Evolutionary conservation across 2,329 filamentous ascomycete species (phyloP).

Genomic region (Pseudocercospora fuligena): DNA sequence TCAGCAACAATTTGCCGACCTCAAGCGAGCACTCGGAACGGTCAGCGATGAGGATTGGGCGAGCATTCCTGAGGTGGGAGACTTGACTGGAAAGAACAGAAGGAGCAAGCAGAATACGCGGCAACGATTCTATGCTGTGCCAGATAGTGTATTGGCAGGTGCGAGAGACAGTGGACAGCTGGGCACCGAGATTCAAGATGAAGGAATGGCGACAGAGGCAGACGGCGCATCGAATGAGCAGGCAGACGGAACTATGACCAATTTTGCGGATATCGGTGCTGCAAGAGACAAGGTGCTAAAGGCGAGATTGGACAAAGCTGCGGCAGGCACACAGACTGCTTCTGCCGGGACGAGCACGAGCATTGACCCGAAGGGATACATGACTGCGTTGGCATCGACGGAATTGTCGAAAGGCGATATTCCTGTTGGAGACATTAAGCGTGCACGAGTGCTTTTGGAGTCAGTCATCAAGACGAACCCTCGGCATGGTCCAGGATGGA

Average conservation of each 20-base stretch:
- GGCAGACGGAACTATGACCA: slow-evolving; percentile 88
- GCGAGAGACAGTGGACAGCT: slow-evolving; percentile 81
- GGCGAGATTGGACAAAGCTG: slow-evolving; percentile 90
- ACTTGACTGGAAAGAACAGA: slow-evolving; percentile 92
- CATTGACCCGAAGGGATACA: slow-evolving; percentile 93
- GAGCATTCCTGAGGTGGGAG: slow-evolving; percentile 91
- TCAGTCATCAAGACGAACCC: slow-evolving; percentile 98
- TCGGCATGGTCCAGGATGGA: slow-evolving; percentile 92
- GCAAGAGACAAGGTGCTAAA: slow-evolving; percentile 95
- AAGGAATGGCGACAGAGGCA: slow-evolving; percentile 58
- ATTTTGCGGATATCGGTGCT: slow-evolving; percentile 96
- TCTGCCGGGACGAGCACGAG: slow-evolving; percentile 80
- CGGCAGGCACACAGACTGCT: slow-evolving; percentile 68
- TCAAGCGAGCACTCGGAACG: slow-evolving; percentile 86
- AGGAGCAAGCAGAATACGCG: slow-evolving; percentile 80
- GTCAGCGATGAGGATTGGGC: slow-evolving; percentile 97
- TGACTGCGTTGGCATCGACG: slow-evolving; percentile 86
- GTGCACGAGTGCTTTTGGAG: slow-evolving; percentile 88
- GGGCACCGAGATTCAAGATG: slow-evolving; percentile 85
- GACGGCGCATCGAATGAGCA: slow-evolving; percentile 50
- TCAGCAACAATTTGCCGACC: slow-evolving; percentile 93
- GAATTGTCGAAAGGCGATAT: slow-evolving; percentile 79
- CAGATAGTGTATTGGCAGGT: slow-evolving; percentile 90
- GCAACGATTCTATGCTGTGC: slow-evolving; percentile 90
- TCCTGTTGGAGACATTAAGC: slow-evolving; percentile 92